Conservation (phyloP, 441 rosid species). For the Brassica hybrid region DNA sequence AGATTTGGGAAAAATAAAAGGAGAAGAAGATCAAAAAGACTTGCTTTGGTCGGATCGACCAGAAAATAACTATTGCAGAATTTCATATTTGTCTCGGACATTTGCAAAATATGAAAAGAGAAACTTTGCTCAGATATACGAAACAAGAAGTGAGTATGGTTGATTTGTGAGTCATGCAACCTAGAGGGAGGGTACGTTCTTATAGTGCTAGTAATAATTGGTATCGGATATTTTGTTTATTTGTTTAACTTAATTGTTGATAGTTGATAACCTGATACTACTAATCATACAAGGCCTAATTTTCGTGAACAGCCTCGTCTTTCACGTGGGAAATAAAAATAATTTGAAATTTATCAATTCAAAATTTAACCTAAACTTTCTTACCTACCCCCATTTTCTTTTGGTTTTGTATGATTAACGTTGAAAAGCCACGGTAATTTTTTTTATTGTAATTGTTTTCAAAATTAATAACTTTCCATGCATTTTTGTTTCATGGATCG, state of each 20-base stretch:
- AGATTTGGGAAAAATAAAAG: slow-evolving; percentile 47
- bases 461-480: no score
- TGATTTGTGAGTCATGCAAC: slow-evolving; percentile 37
- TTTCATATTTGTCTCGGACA: slow-evolving; percentile 33
- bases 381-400: background rate
- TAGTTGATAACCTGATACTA: background rate
- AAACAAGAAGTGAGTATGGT: background rate
- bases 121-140: slow-evolving; percentile 5
- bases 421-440: background rate
- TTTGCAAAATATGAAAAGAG: slow-evolving; percentile 1
- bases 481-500: background rate
- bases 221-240: background rate
- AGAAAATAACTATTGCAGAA: slow-evolving; percentile 34
- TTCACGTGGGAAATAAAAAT: background rate
- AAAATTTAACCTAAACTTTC: background rate
- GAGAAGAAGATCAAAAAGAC: slow-evolving; percentile 51
- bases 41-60: slow-evolving; percentile 48
- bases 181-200: slow-evolving; percentile 23
- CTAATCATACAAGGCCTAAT: background rate
- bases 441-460: no score
- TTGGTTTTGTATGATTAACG: background rate
- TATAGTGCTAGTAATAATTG: slow-evolving; percentile 38
- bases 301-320: background rate
- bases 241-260: background rate
- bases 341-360: background rate